These are phyloP conservation scores for Mucor saturninus DNA, from an alignment of 371 early-diverging fungal species.

Conservation along the genomic window DNA sequence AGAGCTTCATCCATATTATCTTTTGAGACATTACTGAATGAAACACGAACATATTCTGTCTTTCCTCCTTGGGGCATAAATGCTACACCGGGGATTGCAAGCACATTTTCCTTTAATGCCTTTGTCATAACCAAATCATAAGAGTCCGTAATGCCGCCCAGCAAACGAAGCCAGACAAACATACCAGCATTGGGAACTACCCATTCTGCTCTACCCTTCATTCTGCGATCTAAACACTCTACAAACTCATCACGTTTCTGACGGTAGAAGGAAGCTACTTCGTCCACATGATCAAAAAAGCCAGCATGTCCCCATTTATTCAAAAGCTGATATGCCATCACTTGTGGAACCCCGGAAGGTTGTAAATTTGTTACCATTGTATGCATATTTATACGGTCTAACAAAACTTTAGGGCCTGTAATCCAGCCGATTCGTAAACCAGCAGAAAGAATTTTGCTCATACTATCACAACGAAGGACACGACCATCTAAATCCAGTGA, in stretches of 20 bases:
- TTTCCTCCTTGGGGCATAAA: conserved; percentile 32
- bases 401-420: conserved; percentile 70
- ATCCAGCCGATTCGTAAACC: conserved; percentile 84
- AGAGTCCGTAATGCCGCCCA: conserved; percentile 66
- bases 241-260: conserved; percentile 70
- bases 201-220: conserved; percentile 72
- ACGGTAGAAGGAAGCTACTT: conserved; percentile 65
- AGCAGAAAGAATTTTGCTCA: conserved; percentile 80
- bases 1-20: conserved; percentile 70
- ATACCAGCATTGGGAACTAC: conserved; percentile 73
- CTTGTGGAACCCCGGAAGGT: conserved; percentile 77
- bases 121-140: conserved; percentile 64
- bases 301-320: conserved; percentile 67
- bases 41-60: conserved; percentile 57
- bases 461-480: conserved; percentile 83
- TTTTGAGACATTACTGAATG: conserved; percentile 66
- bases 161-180: conserved; percentile 84
- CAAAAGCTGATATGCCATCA: conserved; percentile 65
- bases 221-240: conserved; percentile 54
- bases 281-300: conserved; percentile 66
- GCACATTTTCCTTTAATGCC: conserved; percentile 71
- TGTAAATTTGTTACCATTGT: conserved; percentile 76
- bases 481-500: conserved; percentile 81
- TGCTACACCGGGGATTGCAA: conserved; percentile 74
- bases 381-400: conserved; percentile 75